Evolutionary conservation across 164 flowering plant species (phyloP).

Genomic region (Santalum album): DNA sequence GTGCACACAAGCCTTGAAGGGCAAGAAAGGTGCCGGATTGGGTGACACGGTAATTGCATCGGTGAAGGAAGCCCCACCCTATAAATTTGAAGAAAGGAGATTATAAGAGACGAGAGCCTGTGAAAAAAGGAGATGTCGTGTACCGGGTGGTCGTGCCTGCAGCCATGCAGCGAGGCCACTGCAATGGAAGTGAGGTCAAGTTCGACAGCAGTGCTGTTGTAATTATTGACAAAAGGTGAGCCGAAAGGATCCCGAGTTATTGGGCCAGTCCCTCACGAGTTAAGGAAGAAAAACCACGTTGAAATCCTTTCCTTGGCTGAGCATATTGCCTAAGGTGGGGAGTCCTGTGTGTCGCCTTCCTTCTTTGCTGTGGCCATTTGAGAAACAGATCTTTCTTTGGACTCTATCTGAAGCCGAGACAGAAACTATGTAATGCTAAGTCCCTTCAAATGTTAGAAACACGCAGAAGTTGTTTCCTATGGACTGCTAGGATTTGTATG

Average conservation of each 20-base stretch:
- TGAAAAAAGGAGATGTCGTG: slow-evolving; percentile 80
- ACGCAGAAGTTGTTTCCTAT: too few species aligned
- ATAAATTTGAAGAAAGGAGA: slow-evolving; percentile 71
- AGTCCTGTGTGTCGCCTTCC: too few species aligned
- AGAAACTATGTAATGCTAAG: too few species aligned
- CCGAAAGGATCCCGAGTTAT: slow-evolving; percentile 79
- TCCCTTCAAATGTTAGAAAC: too few species aligned
- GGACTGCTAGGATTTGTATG: too few species aligned
- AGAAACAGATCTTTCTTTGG: too few species aligned
- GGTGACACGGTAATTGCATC: slow-evolving; percentile 3
- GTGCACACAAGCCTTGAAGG: slow-evolving; percentile 4
- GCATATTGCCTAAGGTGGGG: slow-evolving; percentile 45
- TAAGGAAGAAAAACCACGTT: slow-evolving; percentile 76
- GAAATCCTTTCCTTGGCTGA: slow-evolving; percentile 75
- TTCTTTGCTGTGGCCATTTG: too few species aligned
- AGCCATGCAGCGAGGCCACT: slow-evolving; percentile 74
- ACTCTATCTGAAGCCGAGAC: too few species aligned
- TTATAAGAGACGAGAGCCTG: too few species aligned
- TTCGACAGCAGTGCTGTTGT: slow-evolving; percentile 94
- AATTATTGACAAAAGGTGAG: slow-evolving; percentile 65
- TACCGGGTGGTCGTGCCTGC: slow-evolving; percentile 88
- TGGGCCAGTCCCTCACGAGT: slow-evolving; percentile 89
- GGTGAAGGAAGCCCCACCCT: slow-evolving; percentile 22
- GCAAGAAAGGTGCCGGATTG: slow-evolving; percentile 2
- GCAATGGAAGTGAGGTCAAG: slow-evolving; percentile 82